These are phyloP conservation scores for Berberis thunbergii DNA, from an alignment of 164 flowering plant genomes.

Conservation along the genomic window DNA sequence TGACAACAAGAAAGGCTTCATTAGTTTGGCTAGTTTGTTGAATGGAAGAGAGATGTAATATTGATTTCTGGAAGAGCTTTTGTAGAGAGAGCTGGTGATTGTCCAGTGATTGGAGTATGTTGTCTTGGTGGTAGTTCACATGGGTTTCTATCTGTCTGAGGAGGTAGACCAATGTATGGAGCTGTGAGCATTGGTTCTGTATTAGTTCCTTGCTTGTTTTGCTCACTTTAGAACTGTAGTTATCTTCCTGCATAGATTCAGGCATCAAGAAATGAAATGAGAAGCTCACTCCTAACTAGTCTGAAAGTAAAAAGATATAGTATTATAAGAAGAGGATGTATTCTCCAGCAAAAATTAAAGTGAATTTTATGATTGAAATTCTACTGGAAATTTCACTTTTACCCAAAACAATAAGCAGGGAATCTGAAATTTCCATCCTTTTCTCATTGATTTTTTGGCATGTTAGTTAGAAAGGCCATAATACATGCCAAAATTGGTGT, in stretches of 20 bases:
- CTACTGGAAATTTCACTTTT: too few species aligned
- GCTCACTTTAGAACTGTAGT: constrained; percentile 8
- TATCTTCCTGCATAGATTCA: neutral
- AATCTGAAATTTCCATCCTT: too few species aligned
- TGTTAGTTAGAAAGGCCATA: too few species aligned
- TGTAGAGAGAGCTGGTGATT: constrained; percentile 17
- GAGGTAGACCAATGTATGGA: constrained; percentile 27
- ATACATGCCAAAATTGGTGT: too few species aligned
- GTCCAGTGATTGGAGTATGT: constrained; percentile 25
- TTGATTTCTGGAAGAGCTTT: constrained; percentile 26
- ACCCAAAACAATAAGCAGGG: too few species aligned
- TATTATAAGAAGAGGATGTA: too few species aligned
- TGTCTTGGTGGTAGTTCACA: constrained; percentile 26
- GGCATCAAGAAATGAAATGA: too few species aligned
- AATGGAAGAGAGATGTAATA: constrained; percentile 14
- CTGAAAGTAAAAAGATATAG: neutral
- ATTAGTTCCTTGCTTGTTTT: constrained; percentile 26
- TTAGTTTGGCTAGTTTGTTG: constrained; percentile 14
- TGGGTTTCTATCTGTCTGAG: constrained; percentile 31
- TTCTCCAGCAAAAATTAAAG: too few species aligned
- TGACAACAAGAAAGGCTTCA: constrained; percentile 11
- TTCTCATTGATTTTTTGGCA: too few species aligned
- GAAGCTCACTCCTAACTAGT: neutral
- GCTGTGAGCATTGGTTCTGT: constrained; percentile 26
- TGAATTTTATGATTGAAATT: too few species aligned